Conservation (phyloP, 345 rosid species). For the Pistacia vera region DNA sequence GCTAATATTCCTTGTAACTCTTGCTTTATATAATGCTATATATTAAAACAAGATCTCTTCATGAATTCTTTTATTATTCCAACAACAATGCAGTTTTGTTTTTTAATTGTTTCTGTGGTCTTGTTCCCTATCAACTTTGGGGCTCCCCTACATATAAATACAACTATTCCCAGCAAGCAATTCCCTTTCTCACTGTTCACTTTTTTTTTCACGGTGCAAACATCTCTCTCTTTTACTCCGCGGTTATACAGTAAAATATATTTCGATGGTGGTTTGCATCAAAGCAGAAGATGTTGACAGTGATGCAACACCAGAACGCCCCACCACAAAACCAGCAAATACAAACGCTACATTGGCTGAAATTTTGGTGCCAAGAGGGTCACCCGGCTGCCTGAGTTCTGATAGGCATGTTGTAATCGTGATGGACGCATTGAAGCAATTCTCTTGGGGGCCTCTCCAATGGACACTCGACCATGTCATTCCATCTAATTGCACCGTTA, state of each 20-base stretch:
- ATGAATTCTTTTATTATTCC: slow-evolving; percentile 17
- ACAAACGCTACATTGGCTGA: slow-evolving; percentile 10
- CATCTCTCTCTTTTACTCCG: too few relatives aligned
- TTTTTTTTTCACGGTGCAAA: too few relatives aligned
- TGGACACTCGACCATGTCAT: slow-evolving; percentile 34
- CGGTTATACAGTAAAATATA: background rate
- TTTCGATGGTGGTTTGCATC: slow-evolving; percentile 19
- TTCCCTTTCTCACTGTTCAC: background rate
- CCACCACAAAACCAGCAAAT: background rate
- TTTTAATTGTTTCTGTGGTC: background rate
- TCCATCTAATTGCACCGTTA: slow-evolving; percentile 22
- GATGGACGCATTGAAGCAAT: slow-evolving; percentile 36
- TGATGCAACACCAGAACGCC: slow-evolving; percentile 5
- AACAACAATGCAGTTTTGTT: background rate
- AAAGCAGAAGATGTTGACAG: slow-evolving; percentile 22
- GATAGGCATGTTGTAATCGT: slow-evolving; percentile 31
- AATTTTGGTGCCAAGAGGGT: slow-evolving; percentile 25
- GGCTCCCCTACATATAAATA: background rate
- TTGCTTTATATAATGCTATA: background rate
- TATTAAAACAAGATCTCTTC: background rate
- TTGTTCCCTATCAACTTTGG: background rate
- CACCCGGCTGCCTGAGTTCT: slow-evolving; percentile 15
- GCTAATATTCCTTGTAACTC: background rate
- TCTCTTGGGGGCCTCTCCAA: slow-evolving; percentile 27
- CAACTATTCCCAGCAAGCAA: background rate